A percentile compares a stretch with the other conserved stretches of the same genome.
These are phyloP conservation scores for Lineolata rhizophorae DNA, from an alignment of 495 filamentous ascomycete species.

Conservation along the genomic window DNA sequence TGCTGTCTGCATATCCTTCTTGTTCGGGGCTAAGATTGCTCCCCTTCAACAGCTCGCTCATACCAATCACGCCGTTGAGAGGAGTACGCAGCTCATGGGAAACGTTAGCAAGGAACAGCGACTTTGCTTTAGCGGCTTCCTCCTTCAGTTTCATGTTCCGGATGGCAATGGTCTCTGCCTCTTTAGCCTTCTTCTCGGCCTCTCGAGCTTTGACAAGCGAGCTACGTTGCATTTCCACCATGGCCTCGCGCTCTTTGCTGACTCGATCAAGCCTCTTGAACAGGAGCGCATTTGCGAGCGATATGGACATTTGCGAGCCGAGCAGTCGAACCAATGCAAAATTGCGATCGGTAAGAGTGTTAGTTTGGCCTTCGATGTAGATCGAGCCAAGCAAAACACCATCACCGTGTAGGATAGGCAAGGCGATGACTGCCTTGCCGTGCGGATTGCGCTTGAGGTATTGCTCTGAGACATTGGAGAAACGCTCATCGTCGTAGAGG, in stretches of 20 bases:
- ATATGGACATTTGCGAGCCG: slow-evolving; percentile 77
- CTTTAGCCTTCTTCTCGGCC: slow-evolving; percentile 63
- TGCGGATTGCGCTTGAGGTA: slow-evolving; percentile 45
- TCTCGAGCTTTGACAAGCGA: slow-evolving; percentile 59
- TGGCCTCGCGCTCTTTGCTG: slow-evolving; percentile 48
- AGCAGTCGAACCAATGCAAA: slow-evolving; percentile 67
- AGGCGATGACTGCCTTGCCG: slow-evolving; percentile 60
- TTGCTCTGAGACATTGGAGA: slow-evolving; percentile 53
- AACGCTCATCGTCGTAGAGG: slow-evolving; percentile 64
- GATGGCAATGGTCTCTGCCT: slow-evolving; percentile 62
- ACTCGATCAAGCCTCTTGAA: slow-evolving; percentile 39
- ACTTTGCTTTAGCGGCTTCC: slow-evolving; percentile 77
- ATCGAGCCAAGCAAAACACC: slow-evolving; percentile 59
- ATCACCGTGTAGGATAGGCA: slow-evolving; percentile 63
- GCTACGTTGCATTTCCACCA: slow-evolving; percentile 71
- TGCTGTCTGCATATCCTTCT: slow-evolving; percentile 78
- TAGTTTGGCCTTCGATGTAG: slow-evolving; percentile 66
- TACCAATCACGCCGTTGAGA: slow-evolving; percentile 75
- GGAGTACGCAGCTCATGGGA: slow-evolving; percentile 74
- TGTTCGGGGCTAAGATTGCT: slow-evolving; percentile 61
- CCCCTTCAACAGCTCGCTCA: slow-evolving; percentile 66
- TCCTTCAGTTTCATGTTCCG: slow-evolving; percentile 76
- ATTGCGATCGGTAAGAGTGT: slow-evolving; percentile 74
- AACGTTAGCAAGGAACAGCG: slow-evolving; percentile 82
- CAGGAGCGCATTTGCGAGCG: slow-evolving; percentile 65